Evolutionary conservation across 163 green algal species (phyloP), one percentile per base, ranked within the genome.

Genomic region (Chlorella variabilis): DNA sequence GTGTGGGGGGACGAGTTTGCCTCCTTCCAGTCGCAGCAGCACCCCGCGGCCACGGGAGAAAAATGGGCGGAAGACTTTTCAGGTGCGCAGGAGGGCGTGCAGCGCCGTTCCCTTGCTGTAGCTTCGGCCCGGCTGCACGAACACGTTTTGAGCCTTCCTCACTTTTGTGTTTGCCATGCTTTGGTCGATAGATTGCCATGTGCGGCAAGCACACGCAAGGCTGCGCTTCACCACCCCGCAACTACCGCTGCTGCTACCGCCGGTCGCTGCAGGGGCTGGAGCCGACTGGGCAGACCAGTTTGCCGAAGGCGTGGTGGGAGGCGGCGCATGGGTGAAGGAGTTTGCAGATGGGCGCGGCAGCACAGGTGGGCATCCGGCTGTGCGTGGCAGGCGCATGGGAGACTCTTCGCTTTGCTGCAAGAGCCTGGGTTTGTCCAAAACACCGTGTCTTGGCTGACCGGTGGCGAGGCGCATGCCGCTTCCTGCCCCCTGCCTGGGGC

Each of bases 1-100:
- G 81, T 90, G 42, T 98, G 93, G 94, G 93, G 84, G 31, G 91
- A 95, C 38, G 92, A 98, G 88, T 98, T 97, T 90, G 88, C 87
- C 2, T 38, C 45, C 5, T 87, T 87, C 42, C 80, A 84, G 76
- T 78, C 76, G 27, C 9, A 38, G 36, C 62, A 79, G 56, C 68
- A 78, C 31, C 63, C 78, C 34, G 78, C 49, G 6, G 76, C 77
- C 17, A 34, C 54, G 13, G 73, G 54, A 3, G 82, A 80, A 9
- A 41, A 67, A 33, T 91, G 88, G 88, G 86, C 81, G 4, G 42
- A 86, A 9, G 69, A 90, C 75, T 91, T 91, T 87, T 83, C 27
- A 34, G 63, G 45, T 71, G 48, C 6, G 61, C 27, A 45, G 34
- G n/a, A n/a, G n/a, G n/a, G n/a, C n/a, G n/a, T n/a, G n/a, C n/a